Percentiles rank a stretch among this genome's conserved stretches.
Evolutionary conservation across 495 filamentous ascomycete species (phyloP).

Genomic region (Podospora pseudopauciseta): DNA sequence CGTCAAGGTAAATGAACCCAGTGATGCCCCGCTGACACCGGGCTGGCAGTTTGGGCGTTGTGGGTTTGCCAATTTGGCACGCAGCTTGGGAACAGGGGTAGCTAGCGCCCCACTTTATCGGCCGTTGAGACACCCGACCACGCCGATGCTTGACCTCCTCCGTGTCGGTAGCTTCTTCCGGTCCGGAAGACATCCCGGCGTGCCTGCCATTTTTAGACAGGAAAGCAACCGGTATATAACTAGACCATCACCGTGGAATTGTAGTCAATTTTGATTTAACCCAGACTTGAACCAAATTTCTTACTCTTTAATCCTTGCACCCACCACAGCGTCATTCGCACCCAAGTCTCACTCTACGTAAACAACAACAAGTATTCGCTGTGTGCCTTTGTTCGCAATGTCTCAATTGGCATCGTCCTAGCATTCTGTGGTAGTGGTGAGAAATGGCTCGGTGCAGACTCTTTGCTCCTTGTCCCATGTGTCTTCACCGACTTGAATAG

Average conservation of each 20-base stretch:
- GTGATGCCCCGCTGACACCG: conserved; percentile 3
- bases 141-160: not conserved
- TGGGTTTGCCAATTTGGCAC: conserved; percentile 7
- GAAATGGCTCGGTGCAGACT: not conserved
- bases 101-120: conserved; percentile 2
- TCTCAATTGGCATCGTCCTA: not conserved
- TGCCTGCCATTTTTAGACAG: not conserved
- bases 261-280: not conserved
- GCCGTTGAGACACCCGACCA: conserved; percentile 5
- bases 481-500: not conserved
- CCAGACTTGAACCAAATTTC: not conserved
- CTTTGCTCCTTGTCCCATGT: not conserved
- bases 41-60: not conserved
- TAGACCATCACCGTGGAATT: not conserved
- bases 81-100: conserved; percentile 4
- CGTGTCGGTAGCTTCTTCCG: not conserved
- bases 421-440: not conserved
- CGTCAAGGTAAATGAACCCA: not conserved
- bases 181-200: not conserved
- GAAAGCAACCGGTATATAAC: not conserved
- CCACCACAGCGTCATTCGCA: not conserved
- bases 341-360: not conserved
- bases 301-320: not conserved
- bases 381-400: not conserved
- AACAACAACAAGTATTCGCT: not conserved